phyloP scores from a whole-genome alignment of 1,284 basidiomycete species.

The Trichosporon asahii region DNA sequence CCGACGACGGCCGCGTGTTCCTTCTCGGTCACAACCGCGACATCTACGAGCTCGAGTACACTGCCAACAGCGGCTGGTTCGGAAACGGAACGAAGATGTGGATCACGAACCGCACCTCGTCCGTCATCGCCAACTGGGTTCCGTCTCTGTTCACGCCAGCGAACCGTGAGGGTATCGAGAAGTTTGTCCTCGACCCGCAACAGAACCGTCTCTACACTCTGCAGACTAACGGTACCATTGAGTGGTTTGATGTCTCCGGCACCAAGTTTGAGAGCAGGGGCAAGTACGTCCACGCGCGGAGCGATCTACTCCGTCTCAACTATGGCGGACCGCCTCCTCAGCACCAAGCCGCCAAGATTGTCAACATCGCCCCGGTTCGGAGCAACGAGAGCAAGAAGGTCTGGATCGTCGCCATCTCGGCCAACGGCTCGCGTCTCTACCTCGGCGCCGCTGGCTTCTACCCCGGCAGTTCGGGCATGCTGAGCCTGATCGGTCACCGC shows the following conservation, averaged over 20 bases:
- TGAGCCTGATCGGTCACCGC: constrained; percentile 21
- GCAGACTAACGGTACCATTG: constrained; percentile 36
- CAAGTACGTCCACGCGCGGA: constrained; percentile 28
- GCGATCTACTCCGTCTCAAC: constrained; percentile 25
- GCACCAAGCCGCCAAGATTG: constrained; percentile 32
- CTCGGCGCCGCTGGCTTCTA: constrained; percentile 18
- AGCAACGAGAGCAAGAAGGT: constrained; percentile 54
- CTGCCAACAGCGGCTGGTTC: constrained; percentile 89
- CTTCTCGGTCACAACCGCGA: constrained; percentile 83
- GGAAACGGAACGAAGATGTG: constrained; percentile 54
- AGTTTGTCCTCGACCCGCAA: constrained; percentile 39
- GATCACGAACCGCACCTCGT: constrained; percentile 38
- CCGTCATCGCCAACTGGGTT: constrained; percentile 35
- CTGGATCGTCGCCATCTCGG: constrained; percentile 74
- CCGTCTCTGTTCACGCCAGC: constrained; percentile 24
- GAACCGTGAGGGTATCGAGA: constrained; percentile 42
- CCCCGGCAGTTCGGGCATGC: constrained; percentile 3
- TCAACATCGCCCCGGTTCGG: constrained; percentile 46
- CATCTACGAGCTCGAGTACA: constrained; percentile 90
- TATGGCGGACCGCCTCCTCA: constrained; percentile 21
- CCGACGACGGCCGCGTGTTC: constrained; percentile 81
- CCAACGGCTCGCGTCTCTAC: constrained; percentile 53
- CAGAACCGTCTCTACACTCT: constrained; percentile 42
- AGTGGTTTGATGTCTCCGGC: constrained; percentile 36
- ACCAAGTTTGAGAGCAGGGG: constrained; percentile 31